Evolutionary conservation across 768 basidiomycete genomes (phyloP), one percentile per base, ranked within the genome.

Genomic region (Lentinula detonsa): DNA sequence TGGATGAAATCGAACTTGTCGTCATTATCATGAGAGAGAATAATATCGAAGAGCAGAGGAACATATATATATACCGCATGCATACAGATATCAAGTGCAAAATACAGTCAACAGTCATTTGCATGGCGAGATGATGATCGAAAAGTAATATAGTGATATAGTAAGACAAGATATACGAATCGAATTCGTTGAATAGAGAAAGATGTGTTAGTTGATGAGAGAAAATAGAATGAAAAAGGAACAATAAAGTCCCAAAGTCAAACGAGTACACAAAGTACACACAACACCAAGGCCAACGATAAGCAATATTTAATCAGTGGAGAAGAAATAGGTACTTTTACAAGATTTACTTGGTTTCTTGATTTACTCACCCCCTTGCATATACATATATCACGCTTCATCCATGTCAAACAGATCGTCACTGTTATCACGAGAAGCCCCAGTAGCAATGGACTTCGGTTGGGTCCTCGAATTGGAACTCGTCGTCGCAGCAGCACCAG

Each of bases 341-440:
- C 53, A 54, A 35, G 33, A 54, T 54, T 21, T 21, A 10, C 31
- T 54, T 52, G 31, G 34, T 39, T 39, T 54, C 37, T 39, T n/a
- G 11, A 18, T 5, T 21, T 54, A 11, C 37, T 40, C 21, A 21
- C 11, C 35, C 34, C 21, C 10, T n/a, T 31, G 18, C 28, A 28
- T 28, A 28, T 28, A 28, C 51, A 52, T 34, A 52, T 57, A 45
- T 21, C 33, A 61, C 68, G 62, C 80, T 57, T 76, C 76, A 64
- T 90, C 88, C 85, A 90, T 85, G 66, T 77, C 78, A 70, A 91
- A 91, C 69, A 91, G 71, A 56, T 81, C 76, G 63, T 54, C 46
- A 18, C 21, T 18, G 46, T 7, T n/a, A 40, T 54, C n/a, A 39
- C 53, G 53, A 40, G 53, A 13, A 3, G 35, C 35, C 11, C 34